These are phyloP conservation scores for Cercophora sp. DNA, from an alignment of 495 filamentous ascomycete genomes.

Conservation along the genomic window DNA sequence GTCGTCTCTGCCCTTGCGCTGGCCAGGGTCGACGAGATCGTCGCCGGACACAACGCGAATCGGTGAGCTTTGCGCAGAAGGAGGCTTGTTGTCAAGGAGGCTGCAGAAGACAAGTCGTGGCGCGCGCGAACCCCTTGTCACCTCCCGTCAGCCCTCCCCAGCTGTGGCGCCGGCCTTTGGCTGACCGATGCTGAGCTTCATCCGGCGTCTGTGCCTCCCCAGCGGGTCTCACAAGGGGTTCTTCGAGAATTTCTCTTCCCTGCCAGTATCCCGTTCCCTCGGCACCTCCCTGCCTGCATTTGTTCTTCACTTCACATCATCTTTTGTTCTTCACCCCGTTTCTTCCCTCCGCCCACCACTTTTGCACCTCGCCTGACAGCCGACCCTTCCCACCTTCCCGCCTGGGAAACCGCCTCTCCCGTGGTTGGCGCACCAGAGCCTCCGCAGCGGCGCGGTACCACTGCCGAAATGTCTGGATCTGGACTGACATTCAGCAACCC, in stretches of 20 bases:
- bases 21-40: constrained; percentile 15
- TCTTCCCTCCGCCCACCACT: neutral
- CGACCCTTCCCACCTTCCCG: neutral
- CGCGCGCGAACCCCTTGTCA: constrained; percentile 11
- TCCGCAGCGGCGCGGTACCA: constrained; percentile 16
- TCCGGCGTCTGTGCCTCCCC: constrained; percentile 20
- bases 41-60: constrained; percentile 2
- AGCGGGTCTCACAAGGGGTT: constrained; percentile 18
- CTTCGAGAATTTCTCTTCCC: constrained; percentile 9
- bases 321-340: neutral
- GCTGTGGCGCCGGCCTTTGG: constrained; percentile 14
- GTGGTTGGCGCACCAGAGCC: constrained; percentile 6
- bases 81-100: neutral
- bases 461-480: constrained; percentile 25
- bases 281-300: neutral
- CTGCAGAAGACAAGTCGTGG: constrained; percentile 6
- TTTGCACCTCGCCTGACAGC: neutral
- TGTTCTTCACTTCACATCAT: constrained; percentile 1
- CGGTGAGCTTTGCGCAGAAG: constrained; percentile 10
- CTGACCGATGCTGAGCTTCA: constrained; percentile 14
- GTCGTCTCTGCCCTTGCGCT: constrained; percentile 1
- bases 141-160: constrained; percentile 18
- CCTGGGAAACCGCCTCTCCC: neutral
- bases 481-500: constrained; percentile 28
- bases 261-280: constrained; percentile 7